A percentile compares a stretch with the other conserved stretches of the same genome.
These are phyloP conservation scores for Geranomyces michiganensis DNA, from an alignment of 192 early-diverging fungal species.

Conservation along the genomic window DNA sequence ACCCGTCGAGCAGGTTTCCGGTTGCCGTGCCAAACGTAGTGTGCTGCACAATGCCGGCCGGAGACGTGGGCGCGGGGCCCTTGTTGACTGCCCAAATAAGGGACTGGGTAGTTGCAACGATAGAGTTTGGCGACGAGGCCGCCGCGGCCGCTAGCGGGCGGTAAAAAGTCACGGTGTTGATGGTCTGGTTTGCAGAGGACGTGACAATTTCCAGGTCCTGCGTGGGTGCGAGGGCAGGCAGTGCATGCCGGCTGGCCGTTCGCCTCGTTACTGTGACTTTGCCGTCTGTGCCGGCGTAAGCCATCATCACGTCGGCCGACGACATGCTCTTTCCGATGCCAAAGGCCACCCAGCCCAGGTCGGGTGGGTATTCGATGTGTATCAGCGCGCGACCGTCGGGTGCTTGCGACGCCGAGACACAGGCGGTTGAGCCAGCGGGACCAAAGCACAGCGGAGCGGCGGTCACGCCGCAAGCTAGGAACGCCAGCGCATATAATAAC, in stretches of 20 bases:
- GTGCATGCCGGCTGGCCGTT: conserved; percentile 14
- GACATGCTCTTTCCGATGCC: conserved; percentile 9
- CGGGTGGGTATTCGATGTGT: conserved; percentile 13
- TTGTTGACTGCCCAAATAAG: conserved; percentile 34
- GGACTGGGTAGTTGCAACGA: conserved; percentile 13
- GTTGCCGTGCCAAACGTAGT: conserved; percentile 1
- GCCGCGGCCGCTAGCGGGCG: conserved; percentile 4
- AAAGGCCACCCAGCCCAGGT: conserved; percentile 20
- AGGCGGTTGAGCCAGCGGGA: neutral
- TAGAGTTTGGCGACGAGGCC: conserved; percentile 1
- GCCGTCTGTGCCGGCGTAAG: neutral
- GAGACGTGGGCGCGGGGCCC: conserved; percentile 2
- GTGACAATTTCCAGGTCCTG: neutral
- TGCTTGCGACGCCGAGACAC: neutral
- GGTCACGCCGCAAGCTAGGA: too few relatives aligned
- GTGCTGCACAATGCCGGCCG: conserved; percentile 17
- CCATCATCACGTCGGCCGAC: conserved; percentile 23
- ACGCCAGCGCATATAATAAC: too few relatives aligned
- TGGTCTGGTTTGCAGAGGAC: neutral
- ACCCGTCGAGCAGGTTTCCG: conserved; percentile 9
- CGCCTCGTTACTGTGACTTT: conserved; percentile 23
- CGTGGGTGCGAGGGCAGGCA: conserved; percentile 10
- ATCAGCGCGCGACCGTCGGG: neutral
- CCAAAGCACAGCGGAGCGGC: conserved; percentile 5
- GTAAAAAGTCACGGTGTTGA: conserved; percentile 11